Conservation (phyloP, 179 eudicot genomes). For the Corrigiola litoralis region DNA sequence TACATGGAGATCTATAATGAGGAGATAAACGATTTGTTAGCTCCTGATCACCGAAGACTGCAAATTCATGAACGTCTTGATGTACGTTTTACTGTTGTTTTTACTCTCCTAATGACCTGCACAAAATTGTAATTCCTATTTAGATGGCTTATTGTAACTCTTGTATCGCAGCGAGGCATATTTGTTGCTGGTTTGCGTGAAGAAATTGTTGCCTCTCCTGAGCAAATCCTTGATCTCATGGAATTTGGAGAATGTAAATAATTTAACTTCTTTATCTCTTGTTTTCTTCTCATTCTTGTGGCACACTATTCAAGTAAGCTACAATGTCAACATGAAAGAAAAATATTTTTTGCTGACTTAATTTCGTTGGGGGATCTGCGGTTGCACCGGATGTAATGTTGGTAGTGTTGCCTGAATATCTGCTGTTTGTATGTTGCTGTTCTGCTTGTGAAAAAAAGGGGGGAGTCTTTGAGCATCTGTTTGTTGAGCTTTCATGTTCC, state of each 20-base stretch:
- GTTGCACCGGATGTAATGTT: neutral
- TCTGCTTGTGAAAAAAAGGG: neutral
- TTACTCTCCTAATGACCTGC: neutral
- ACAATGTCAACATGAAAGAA: neutral
- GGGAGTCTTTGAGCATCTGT: neutral
- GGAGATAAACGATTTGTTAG: slow-evolving; percentile 89
- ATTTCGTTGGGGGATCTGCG: neutral
- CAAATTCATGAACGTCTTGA: slow-evolving; percentile 94
- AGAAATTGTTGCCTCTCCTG: slow-evolving; percentile 93
- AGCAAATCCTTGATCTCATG: slow-evolving; percentile 88
- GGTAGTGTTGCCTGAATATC: neutral
- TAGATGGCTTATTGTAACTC: neutral
- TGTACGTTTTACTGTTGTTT: slow-evolving; percentile 31
- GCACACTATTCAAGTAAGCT: neutral
- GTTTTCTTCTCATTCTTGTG: slow-evolving; percentile 1
- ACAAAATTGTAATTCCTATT: neutral
- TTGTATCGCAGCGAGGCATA: slow-evolving; percentile 69
- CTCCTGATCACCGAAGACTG: slow-evolving; percentile 82
- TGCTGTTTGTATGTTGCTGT: neutral
- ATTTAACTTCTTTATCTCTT: slow-evolving; percentile 2
- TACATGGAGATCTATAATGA: slow-evolving; percentile 98
- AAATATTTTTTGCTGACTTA: neutral
- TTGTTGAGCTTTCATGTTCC: neutral
- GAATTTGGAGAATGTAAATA: slow-evolving; percentile 93
- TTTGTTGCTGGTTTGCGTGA: slow-evolving; percentile 94